These are phyloP conservation scores for Stylonectria norvegica DNA, from an alignment of 2,329 filamentous ascomycete species.

Conservation along the genomic window DNA sequence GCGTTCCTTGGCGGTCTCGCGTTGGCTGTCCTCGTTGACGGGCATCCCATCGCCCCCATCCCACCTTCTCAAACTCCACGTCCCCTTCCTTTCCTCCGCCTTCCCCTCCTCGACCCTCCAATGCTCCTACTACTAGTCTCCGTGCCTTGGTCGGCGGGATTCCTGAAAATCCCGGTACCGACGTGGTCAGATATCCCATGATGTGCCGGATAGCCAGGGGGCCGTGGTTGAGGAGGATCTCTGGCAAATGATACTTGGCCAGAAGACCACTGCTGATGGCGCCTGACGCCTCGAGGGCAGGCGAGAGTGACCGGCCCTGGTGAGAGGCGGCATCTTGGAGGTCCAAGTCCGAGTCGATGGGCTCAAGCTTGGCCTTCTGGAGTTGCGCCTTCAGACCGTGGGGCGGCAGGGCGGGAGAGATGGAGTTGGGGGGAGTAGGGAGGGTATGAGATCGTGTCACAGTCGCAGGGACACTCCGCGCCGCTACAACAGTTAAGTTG, in stretches of 20 bases:
- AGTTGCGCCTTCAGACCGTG: constrained; percentile 72
- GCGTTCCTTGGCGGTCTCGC: constrained; percentile 43
- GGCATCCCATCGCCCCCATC: constrained; percentile 96
- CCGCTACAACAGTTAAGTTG: constrained; percentile 71
- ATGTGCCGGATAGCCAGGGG: constrained; percentile 92
- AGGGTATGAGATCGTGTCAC: constrained; percentile 63
- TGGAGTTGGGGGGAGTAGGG: constrained; percentile 91
- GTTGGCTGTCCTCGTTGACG: constrained; percentile 63
- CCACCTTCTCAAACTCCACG: constrained; percentile 89
- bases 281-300: constrained; percentile 66
- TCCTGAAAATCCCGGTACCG: constrained; percentile 85
- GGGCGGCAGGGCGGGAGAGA: constrained; percentile 81
- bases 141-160: constrained; percentile 88
- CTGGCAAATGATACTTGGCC: constrained; percentile 84
- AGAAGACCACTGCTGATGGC: constrained; percentile 82
- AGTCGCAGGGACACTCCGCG: constrained; percentile 58
- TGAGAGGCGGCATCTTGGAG: constrained; percentile 58
- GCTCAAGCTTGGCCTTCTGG: constrained; percentile 56
- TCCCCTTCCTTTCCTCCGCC: constrained; percentile 63
- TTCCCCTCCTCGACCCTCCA: constrained; percentile 73
- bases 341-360: constrained; percentile 83
- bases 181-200: constrained; percentile 89
- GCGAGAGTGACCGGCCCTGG: constrained; percentile 40
- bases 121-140: constrained; percentile 83
- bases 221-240: constrained; percentile 84